These are phyloP conservation scores for Suaeda aralocaspica DNA, from an alignment of 148 eudicot species.

Conservation along the genomic window DNA sequence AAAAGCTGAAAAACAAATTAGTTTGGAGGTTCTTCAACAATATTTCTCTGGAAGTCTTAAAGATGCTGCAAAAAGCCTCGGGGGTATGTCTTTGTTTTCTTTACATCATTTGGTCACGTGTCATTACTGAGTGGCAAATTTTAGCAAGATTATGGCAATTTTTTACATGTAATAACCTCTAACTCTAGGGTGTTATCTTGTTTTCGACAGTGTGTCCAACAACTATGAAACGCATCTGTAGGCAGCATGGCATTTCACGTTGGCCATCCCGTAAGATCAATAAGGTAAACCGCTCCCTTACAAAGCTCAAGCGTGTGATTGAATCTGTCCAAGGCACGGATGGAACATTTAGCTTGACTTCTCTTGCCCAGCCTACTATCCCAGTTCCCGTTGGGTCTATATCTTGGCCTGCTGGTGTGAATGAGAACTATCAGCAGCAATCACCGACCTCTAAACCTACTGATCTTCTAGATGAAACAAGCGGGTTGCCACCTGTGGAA, in stretches of 20 bases:
- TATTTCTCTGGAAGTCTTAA: slow-evolving; percentile 86
- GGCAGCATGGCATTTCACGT: slow-evolving; percentile 83
- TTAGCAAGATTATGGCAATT: not conserved
- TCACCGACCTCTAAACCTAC: slow-evolving; percentile 45
- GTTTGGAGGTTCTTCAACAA: slow-evolving; percentile 84
- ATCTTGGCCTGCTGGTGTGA: slow-evolving; percentile 56
- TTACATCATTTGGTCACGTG: not conserved
- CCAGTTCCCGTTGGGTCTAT: slow-evolving; percentile 51
- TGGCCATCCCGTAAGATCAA: slow-evolving; percentile 81
- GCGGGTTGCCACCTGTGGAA: slow-evolving; percentile 23
- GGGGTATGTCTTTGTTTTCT: slow-evolving; percentile 46
- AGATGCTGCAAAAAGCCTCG: slow-evolving; percentile 89
- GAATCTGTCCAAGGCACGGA: slow-evolving; percentile 96
- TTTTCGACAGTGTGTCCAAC: slow-evolving; percentile 65
- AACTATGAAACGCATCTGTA: slow-evolving; percentile 79
- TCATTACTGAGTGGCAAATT: not conserved
- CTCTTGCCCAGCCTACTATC: slow-evolving; percentile 44
- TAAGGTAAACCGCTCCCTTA: slow-evolving; percentile 64
- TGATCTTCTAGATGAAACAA: slow-evolving; percentile 36
- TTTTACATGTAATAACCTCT: not conserved
- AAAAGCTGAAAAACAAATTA: slow-evolving; percentile 86
- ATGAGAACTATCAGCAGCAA: slow-evolving; percentile 40
- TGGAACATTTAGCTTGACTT: slow-evolving; percentile 60
- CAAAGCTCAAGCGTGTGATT: slow-evolving; percentile 73
- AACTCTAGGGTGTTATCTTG: not conserved